Conservation (phyloP, 1,284 basidiomycete species). For the Hemileia vastatrix region DNA sequence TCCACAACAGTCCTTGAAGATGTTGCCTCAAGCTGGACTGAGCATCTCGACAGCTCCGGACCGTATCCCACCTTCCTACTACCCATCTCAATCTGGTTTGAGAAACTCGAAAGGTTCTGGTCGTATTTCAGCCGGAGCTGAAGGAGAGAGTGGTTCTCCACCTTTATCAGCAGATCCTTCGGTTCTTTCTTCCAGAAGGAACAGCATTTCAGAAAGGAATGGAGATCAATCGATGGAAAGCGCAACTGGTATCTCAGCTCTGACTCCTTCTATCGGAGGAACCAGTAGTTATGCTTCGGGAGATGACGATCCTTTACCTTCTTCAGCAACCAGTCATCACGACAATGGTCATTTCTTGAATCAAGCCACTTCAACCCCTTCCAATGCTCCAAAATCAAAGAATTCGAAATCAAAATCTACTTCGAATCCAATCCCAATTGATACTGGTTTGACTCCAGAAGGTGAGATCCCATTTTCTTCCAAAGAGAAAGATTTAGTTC, state of each 20-base stretch:
- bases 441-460: too few species aligned
- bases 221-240: not conserved
- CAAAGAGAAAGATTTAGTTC: too few species aligned
- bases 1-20: too few species aligned
- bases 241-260: not conserved
- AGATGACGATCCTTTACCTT: not conserved
- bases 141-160: not conserved
- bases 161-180: not conserved
- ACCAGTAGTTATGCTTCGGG: not conserved
- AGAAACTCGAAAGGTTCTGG: not conserved
- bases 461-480: too few species aligned
- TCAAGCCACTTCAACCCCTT: not conserved
- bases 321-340: not conserved
- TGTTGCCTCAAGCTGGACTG: too few species aligned
- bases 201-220: not conserved
- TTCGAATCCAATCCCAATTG: too few species aligned
- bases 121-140: not conserved
- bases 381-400: not conserved
- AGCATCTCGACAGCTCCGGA: too few species aligned
- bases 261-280: not conserved
- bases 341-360: not conserved
- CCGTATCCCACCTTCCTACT: too few species aligned
- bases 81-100: too few species aligned
- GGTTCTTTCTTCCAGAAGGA: not conserved
- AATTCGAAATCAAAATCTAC: slow-evolving; percentile 1